Base-by-base conservation (phyloP, 805 yeast genomes). In the Hanseniaspora nectarophila region DNA sequence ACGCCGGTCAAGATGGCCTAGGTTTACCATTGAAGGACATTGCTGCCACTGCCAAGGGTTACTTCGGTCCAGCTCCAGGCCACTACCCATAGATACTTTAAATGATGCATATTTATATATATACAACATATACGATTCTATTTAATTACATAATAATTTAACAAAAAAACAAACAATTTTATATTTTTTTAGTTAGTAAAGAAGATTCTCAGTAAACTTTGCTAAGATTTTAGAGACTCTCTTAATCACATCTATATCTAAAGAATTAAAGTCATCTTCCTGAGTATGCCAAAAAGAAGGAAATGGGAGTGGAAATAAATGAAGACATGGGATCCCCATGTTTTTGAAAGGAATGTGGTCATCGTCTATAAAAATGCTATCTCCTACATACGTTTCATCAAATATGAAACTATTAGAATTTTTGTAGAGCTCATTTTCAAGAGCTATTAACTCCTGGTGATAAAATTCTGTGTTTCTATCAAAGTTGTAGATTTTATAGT, bases 261-360 rank as follows among this genome's bases (percentile, higher is more conserved):
- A 59, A 53, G 69, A 62, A 9, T 62, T 64, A 43, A 73, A 77
- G 51, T 73, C 65, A 55, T 78, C 83, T 1, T 60, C 62, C 1
- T 68, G 28, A 0, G 74, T 75, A 56, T 78, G 83, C 83, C 83
- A 78, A 9, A 58, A 62, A 0, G 56, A 45, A 0, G 83, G 83
- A 59, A 78, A 77, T 8, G 65, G 67, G 5, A 60, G 54, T 1
- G 83, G 80, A n/a, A 78, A 76, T 42, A 77, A 57, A 58, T 78
- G 82, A 49, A 78, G 55, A 1, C 74, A 64, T 0, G 75, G 74
- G 0, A 75, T 73, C 0, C 77, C 78, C 4, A 66, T 61, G 13
- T 61, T 59, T 35, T 70, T 58, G 59, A 74, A 78, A 1, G 82
- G 82, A 2, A 73, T 56, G 57, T 78, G 83, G 55, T 78, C 83